phyloP scores from a whole-genome alignment of 2,329 filamentous ascomycete species.

The Cladorrhinum sp. region DNA sequence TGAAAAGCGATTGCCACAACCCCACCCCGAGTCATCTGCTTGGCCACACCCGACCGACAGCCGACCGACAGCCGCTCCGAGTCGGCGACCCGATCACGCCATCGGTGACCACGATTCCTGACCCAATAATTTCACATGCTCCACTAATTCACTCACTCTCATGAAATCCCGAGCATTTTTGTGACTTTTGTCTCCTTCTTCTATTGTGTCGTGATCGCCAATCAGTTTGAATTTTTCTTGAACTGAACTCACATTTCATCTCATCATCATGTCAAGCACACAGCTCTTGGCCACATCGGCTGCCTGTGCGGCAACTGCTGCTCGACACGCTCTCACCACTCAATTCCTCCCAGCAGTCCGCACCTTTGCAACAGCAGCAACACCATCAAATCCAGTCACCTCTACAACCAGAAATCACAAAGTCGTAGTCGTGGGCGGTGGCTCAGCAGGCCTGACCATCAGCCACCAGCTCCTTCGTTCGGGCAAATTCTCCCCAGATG shows the following conservation, averaged over 20 bases:
- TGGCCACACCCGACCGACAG: neutral
- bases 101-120: neutral
- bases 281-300: slow-evolving; percentile 15
- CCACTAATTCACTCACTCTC: slow-evolving; percentile 6
- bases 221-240: neutral
- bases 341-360: slow-evolving; percentile 7
- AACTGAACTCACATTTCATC: neutral
- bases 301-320: slow-evolving; percentile 3
- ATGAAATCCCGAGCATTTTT: neutral
- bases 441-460: slow-evolving; percentile 61
- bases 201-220: neutral
- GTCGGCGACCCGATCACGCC: neutral
- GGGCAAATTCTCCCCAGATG: slow-evolving; percentile 53
- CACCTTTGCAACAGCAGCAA: slow-evolving; percentile 14
- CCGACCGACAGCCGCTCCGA: neutral
- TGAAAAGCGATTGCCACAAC: neutral
- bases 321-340: neutral
- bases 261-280: slow-evolving; percentile 12
- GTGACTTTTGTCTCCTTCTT: neutral
- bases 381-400: slow-evolving; percentile 5
- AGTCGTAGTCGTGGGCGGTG: slow-evolving; percentile 65
- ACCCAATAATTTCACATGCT: neutral
- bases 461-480: slow-evolving; percentile 64
- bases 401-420: slow-evolving; percentile 45
- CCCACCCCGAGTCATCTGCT: neutral